Base-by-base conservation (phyloP, 2,329 filamentous ascomycete genomes). In the Monosporascus sp. region DNA sequence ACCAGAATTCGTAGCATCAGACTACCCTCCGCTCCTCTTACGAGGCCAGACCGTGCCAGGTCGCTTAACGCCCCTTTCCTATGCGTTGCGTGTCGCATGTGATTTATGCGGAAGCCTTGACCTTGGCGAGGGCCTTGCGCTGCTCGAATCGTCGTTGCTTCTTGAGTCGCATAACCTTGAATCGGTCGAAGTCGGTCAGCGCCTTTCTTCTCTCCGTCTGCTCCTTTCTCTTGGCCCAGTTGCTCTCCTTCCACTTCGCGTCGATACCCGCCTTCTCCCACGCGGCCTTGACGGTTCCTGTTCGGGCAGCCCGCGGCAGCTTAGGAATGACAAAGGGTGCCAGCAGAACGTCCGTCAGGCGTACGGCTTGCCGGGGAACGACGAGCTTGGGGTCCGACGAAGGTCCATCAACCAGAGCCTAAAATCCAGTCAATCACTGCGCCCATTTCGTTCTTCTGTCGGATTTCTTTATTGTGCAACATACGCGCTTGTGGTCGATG, bases 401-500 rank as follows among this genome's bases (percentile, higher is more conserved):
- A 73, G 93, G 91, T 75, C 93, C 93, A 78, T 99, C 94, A 74
- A 99, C 85, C 75, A 99, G 87, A 79, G 91, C 90, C 94, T 99
- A 76, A 62, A 69, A 58, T 56, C 55, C 55, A 61, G 61, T 68
- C 54, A 67, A 66, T 67, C 66, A 65, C 64, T 60, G 50, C 50
- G 52, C 47, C 31, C 52, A 34, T 3, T 19, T 36, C 31, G 31
- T 53, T 49, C 41, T 53, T 49, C 24, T 20, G 27, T 45, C 51
- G 24, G 55, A 54, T 53, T 52, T 49, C 50, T 36, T 50, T 27
- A 31, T 47, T 38, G 17, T 34, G 31, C 37, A 73, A 91, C 94
- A 75, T 96, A 99, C 94, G 81, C 94, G 91, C 86, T 96, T 97
- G 88, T 99, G 93, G 82, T 99, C 94, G 81, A 99, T 94, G 79